Percentiles rank a stretch among this genome's conserved stretches.
phyloP scores from a whole-genome alignment of 306 rosid genomes.

The Cotoneaster glaucophyllus region DNA sequence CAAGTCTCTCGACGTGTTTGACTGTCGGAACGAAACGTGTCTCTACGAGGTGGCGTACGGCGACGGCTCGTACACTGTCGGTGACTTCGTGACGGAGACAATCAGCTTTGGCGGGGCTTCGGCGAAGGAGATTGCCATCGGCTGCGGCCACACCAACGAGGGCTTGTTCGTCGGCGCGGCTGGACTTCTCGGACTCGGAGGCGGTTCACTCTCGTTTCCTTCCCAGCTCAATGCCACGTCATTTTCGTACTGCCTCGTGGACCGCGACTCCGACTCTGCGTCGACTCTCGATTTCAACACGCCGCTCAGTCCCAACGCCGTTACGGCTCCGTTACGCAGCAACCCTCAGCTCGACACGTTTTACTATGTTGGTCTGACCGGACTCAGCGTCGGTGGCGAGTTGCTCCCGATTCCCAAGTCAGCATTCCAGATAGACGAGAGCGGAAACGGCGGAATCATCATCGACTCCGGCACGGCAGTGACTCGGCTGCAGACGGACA shows the following conservation, averaged over 20 bases:
- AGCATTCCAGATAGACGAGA: constrained; percentile 32
- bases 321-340: constrained; percentile 56
- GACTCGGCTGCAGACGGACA: constrained; percentile 55
- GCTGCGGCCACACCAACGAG: constrained; percentile 85
- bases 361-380: constrained; percentile 53
- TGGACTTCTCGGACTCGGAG: constrained; percentile 86
- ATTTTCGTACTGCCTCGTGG: constrained; percentile 78
- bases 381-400: constrained; percentile 63
- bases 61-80: constrained; percentile 89
- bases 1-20: constrained; percentile 58
- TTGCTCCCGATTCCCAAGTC: constrained; percentile 38
- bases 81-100: constrained; percentile 74
- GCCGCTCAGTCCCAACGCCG: constrained; percentile 42
- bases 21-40: constrained; percentile 69
- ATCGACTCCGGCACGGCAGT: constrained; percentile 96
- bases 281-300: constrained; percentile 73
- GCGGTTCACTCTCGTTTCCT: constrained; percentile 68
- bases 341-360: constrained; percentile 58
- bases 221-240: constrained; percentile 67
- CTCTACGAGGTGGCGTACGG: constrained; percentile 89
- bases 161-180: constrained; percentile 84
- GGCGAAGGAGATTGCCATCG: constrained; percentile 44
- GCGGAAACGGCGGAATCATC: constrained; percentile 65
- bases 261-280: constrained; percentile 71
- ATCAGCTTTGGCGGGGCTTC: constrained; percentile 45